Evolutionary conservation across 768 basidiomycete species (phyloP), one percentile per base, ranked within the genome.

Genomic region (Boletus insuetus): DNA sequence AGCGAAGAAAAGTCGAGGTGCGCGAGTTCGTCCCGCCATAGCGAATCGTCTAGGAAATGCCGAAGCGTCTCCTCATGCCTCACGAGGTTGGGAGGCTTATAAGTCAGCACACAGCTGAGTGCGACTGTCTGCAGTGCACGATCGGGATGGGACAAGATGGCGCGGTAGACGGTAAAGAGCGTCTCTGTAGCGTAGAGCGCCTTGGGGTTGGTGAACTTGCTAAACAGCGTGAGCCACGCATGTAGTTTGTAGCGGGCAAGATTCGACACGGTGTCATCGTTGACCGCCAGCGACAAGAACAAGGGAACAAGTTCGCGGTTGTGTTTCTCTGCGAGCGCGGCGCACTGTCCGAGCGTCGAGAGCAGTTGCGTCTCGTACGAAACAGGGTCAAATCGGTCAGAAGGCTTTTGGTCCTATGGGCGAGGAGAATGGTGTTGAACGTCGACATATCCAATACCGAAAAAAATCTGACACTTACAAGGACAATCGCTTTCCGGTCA

Each of bases 141-240:
- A 60, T 98, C 94, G 3, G 94, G 91, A 58, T 94, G 87, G 6
- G 94, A 86, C 22, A 98, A 80, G 20, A 91, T 79, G n/a, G 80
- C 73, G 14, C 79, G 77, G 72, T 94, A 96, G 22, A 93, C 66
- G 2, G 75, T 48, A 40, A 80, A 82, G 6, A 98, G 77, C 0
- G 78, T 77, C 10, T 87, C 79, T 0, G 90, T 82, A 8, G 83
- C 78, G 65, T 85, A 81, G 2, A 95, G 75, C 0, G 93, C 91
- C 73, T 92, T 96, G n/a, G 95, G 96, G 65, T 98, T 98, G 62
- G 75, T 75, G 68, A 99, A 91, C 67, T 94, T 96, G 47, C 90
- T 80, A 70, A 98, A 91, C 12, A 98, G 79, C 19, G 82, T 82
- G 26, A 98, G 82, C 86, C 91, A 98, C 0, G 82, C 77, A 16